Evolutionary conservation across 805 yeast genomes (phyloP).

Genomic region (Lipomyces sp.): DNA sequence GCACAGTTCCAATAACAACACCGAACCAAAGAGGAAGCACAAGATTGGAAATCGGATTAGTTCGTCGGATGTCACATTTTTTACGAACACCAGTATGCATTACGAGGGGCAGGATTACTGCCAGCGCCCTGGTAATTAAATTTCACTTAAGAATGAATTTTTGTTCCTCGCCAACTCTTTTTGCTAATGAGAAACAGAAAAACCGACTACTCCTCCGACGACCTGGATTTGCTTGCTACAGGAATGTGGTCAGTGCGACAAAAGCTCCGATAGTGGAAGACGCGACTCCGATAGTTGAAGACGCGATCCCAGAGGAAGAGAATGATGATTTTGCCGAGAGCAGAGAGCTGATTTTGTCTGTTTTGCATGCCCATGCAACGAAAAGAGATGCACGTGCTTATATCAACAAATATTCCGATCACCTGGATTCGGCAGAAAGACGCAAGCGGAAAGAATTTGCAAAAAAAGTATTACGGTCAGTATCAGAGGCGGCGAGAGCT

Average conservation of each 20-base stretch:
- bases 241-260: slow-evolving; percentile 4
- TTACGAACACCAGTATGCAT: neutral
- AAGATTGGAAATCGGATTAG: neutral
- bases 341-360: slow-evolving; percentile 73
- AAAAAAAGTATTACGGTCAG: slow-evolving; percentile 43
- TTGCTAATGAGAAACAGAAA: neutral
- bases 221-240: neutral
- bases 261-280: slow-evolving; percentile 1
- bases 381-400: slow-evolving; percentile 89
- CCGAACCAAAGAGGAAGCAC: neutral
- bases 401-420: slow-evolving; percentile 63
- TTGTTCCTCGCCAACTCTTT: no score
- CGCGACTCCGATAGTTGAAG: slow-evolving; percentile 1
- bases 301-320: neutral
- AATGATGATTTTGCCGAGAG: slow-evolving; percentile 19
- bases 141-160: neutral
- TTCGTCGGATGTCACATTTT: neutral
- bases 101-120: neutral
- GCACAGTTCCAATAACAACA: neutral
- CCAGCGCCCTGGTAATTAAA: neutral
- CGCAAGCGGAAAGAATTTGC: slow-evolving; percentile 47
- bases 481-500: slow-evolving; percentile 42
- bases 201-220: neutral
- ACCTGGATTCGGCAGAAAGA: slow-evolving; percentile 41
- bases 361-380: slow-evolving; percentile 87